phyloP scores from a whole-genome alignment of 768 basidiomycete genomes.

The Xerocomellus chrysenteron region DNA sequence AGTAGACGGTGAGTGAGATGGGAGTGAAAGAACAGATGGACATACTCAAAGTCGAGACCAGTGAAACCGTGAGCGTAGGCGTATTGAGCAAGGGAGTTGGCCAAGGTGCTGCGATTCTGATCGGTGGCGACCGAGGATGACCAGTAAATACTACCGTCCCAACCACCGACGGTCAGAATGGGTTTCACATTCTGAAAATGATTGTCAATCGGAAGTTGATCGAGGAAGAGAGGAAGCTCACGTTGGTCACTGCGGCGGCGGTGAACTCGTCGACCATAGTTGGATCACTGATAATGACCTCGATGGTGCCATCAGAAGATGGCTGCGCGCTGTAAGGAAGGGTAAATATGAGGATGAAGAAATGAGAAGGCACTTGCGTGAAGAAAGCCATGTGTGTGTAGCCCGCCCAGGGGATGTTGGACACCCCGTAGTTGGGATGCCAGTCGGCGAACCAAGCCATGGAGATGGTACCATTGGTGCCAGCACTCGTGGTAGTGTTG shows the following conservation, averaged over 20 bases:
- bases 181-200: conserved; percentile 50
- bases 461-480: conserved; percentile 39
- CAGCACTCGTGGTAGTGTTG: conserved; percentile 18
- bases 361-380: conserved; percentile 34
- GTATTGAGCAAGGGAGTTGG: conserved; percentile 50
- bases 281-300: conserved; percentile 5
- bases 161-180: conserved; percentile 63
- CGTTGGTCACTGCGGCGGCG: conserved; percentile 26
- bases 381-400: conserved; percentile 71
- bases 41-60: conserved; percentile 72
- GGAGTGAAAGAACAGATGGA: not conserved
- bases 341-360: not conserved
- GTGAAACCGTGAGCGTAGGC: conserved; percentile 50
- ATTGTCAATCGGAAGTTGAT: not conserved
- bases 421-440: conserved; percentile 50
- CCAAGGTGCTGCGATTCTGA: conserved; percentile 57
- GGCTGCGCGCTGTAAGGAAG: conserved; percentile 23
- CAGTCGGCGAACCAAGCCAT: conserved; percentile 72
- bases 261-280: conserved; percentile 20
- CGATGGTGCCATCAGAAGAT: conserved; percentile 10
- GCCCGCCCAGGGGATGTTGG: conserved; percentile 59
- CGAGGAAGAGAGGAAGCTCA: conserved; percentile 1
- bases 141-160: conserved; percentile 63
- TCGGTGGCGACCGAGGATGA: conserved; percentile 56
- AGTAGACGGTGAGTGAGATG: not conserved